Evolutionary conservation across 1,284 basidiomycete genomes (phyloP).

Genomic region (Megacollybia platyphylla): DNA sequence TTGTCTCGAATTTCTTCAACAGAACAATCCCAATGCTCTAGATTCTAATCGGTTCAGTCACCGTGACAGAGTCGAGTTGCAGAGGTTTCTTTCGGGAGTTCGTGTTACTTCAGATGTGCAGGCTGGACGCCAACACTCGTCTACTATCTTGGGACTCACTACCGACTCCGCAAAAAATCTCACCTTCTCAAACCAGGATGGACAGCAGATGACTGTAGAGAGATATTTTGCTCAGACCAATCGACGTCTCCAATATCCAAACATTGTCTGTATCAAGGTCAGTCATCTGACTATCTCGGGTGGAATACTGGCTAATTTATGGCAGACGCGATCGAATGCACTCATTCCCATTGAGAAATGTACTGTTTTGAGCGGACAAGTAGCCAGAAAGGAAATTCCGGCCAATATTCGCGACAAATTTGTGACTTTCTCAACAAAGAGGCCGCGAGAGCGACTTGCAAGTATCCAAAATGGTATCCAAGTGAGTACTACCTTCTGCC

Average conservation of each 20-base stretch:
- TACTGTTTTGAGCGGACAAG: constrained; percentile 51
- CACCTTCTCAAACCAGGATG: not conserved
- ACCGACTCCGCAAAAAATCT: not conserved
- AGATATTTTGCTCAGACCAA: not conserved
- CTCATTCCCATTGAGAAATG: constrained; percentile 62
- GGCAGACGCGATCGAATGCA: constrained; percentile 54
- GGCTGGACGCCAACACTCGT: not conserved
- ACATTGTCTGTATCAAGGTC: constrained; percentile 1
- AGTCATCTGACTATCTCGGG: not conserved
- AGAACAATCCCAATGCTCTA: constrained; percentile 16
- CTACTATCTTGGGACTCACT: not conserved
- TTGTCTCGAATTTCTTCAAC: constrained; percentile 30
- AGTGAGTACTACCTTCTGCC: constrained; percentile 18
- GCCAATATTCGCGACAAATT: constrained; percentile 53
- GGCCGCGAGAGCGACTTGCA: constrained; percentile 42
- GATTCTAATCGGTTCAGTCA: constrained; percentile 12
- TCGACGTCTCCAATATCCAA: not conserved
- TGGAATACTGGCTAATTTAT: not conserved
- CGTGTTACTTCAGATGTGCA: not conserved
- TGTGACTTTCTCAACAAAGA: constrained; percentile 60
- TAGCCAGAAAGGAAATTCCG: constrained; percentile 64
- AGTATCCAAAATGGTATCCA: constrained; percentile 44
- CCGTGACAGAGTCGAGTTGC: constrained; percentile 22
- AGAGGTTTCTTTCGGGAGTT: constrained; percentile 7
- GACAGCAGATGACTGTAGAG: not conserved